Conservation (phyloP, 805 yeast species). For the Starmerella stigmatis region DNA sequence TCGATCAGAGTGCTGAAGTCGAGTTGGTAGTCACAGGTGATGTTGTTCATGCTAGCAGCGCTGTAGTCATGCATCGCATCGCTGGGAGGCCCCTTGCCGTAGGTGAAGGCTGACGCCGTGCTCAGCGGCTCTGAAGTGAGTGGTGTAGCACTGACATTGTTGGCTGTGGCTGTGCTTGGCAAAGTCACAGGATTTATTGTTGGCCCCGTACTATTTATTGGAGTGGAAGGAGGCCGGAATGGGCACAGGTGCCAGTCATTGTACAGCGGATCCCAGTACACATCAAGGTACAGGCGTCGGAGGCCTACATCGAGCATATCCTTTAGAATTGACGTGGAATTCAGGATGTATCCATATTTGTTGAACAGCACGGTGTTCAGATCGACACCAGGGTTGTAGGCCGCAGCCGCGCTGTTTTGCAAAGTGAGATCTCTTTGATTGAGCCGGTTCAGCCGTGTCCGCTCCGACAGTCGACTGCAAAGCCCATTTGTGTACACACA, state of each 20-base stretch:
- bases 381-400: constrained; percentile 30
- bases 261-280: constrained; percentile 41
- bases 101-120: neutral
- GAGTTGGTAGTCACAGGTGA: constrained; percentile 17
- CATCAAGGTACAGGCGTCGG: constrained; percentile 34
- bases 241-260: constrained; percentile 48
- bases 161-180: neutral
- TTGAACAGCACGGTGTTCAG: constrained; percentile 28
- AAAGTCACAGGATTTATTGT: neutral
- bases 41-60: neutral
- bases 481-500: constrained; percentile 19
- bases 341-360: constrained; percentile 27
- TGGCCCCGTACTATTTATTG: neutral
- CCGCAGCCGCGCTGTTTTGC: constrained; percentile 30
- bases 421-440: constrained; percentile 31
- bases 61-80: neutral
- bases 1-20: constrained; percentile 18
- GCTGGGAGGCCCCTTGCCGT: neutral
- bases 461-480: constrained; percentile 22
- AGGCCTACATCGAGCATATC: constrained; percentile 31
- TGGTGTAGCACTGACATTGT: neutral
- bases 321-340: constrained; percentile 22
- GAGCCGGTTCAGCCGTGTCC: constrained; percentile 22
- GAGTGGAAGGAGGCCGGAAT: constrained; percentile 20
- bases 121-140: neutral